Evolutionary conservation across 257 asterid species (phyloP), one percentile per base, ranked within the genome.

Genomic region (Penstemon eatonii): DNA sequence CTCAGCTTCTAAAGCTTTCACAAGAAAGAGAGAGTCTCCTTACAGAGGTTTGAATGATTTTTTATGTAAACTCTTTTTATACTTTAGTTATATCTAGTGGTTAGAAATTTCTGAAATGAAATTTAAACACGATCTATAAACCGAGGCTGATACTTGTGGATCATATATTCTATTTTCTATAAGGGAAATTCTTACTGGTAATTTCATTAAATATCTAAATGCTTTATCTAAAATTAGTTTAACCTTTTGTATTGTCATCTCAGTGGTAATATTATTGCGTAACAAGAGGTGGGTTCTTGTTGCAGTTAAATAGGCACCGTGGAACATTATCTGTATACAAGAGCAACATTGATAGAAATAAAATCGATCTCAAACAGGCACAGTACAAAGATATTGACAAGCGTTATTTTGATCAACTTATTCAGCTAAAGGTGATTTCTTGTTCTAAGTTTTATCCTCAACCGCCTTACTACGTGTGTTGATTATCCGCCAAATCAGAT

Each of bases 341-440:
- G 80, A 86, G 87, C 87, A 94, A 89, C 82, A 82, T 91, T 66
- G 90, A 89, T 56, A 84, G 70, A 80, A 87, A 89, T 72, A 83
- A 73, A 75, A 80, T 78, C 61, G 96, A 89, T 82, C 97, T 94
- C 71, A 94, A 87, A 80, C 97, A 89, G 75, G 69, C 96, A 61
- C 97, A 94, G 39, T 94, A 91, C 86, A 91, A 91, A 76, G 99
- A 91, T 79, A 94, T 94, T 15, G 99, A 94, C 84, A 91, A 86
- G 70, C 96, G 97, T 66, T 84, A 91, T 72, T 94, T 94, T 81
- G 97, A 91, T 82, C 97, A 94, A 81, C 82, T 94, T 47, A 85
- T 94, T 77, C 97, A 84, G 87, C 92, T 94, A 40, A 94, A 94
- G 99, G 99, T 91, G 71, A 79, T 78, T 51, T 60, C 4, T 65